Evolutionary conservation across 2,329 filamentous ascomycete species (phyloP).

Genomic region (Microcyclosporella mali): DNA sequence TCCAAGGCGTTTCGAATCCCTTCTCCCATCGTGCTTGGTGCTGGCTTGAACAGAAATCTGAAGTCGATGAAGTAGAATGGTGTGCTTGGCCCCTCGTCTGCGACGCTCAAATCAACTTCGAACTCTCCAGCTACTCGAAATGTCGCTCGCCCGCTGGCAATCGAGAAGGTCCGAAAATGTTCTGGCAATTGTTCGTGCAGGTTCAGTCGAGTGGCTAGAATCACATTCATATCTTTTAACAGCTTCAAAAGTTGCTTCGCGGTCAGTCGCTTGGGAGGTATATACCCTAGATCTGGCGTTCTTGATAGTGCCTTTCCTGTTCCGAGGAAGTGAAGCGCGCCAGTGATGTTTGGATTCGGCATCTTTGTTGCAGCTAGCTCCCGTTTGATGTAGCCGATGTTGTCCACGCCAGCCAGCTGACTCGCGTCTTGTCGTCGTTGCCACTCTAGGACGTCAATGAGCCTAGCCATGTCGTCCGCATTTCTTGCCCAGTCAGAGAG

Average conservation of each 20-base stretch:
- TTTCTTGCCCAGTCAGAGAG: conserved; percentile 85
- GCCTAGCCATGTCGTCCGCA: conserved; percentile 69
- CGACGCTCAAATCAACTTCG: conserved; percentile 86
- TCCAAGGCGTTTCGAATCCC: conserved; percentile 63
- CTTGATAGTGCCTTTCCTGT: conserved; percentile 64
- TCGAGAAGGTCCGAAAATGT: conserved; percentile 70
- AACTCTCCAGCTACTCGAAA: conserved; percentile 81
- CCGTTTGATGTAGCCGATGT: conserved; percentile 56
- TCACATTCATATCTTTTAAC: conserved; percentile 74
- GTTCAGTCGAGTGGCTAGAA: conserved; percentile 75
- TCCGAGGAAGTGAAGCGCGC: conserved; percentile 76
- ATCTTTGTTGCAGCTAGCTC: conserved; percentile 67
- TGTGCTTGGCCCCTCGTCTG: conserved; percentile 71
- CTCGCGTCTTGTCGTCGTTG: conserved; percentile 46
- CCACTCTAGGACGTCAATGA: conserved; percentile 81
- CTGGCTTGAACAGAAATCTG: conserved; percentile 71
- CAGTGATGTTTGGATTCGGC: conserved; percentile 84
- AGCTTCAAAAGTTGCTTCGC: conserved; percentile 66
- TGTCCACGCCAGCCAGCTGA: conserved; percentile 19
- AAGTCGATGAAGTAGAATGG: conserved; percentile 96
- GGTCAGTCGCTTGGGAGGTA: conserved; percentile 65
- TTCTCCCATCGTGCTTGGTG: conserved; percentile 54
- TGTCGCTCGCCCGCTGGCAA: conserved; percentile 81
- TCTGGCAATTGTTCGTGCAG: conserved; percentile 75
- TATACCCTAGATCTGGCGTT: conserved; percentile 76